These are phyloP conservation scores for Sclerotinia trifoliorum DNA, from an alignment of 2,329 filamentous ascomycete genomes.

Conservation along the genomic window DNA sequence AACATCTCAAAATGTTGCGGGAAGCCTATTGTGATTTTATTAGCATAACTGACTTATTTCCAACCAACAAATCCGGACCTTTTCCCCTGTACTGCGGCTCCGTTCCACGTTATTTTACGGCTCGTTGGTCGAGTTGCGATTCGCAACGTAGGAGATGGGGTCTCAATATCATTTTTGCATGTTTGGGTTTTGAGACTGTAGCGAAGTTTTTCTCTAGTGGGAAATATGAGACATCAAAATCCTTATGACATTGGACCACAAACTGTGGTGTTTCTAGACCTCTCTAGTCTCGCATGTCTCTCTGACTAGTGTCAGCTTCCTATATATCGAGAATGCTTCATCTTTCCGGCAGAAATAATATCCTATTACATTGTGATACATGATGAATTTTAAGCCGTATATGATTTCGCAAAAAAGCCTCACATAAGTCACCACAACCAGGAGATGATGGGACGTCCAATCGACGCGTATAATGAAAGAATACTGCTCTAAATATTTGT, in stretches of 20 bases:
- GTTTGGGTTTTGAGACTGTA: not conserved
- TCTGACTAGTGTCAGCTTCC: constrained; percentile 1
- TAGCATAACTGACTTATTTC: constrained; percentile 1
- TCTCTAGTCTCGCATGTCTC: not conserved
- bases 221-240: not conserved
- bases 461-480: not conserved
- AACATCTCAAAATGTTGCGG: not conserved
- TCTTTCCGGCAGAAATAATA: too few relatives aligned
- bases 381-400: not conserved
- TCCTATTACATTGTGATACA: not conserved
- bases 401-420: not conserved
- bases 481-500: not conserved
- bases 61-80: not conserved
- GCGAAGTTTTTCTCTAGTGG: not conserved
- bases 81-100: not conserved
- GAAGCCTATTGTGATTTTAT: constrained; percentile 1
- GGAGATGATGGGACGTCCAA: not conserved
- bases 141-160: not conserved
- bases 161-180: too few relatives aligned
- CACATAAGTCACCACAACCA: not conserved
- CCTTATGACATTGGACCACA: not conserved
- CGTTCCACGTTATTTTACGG: not conserved
- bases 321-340: not conserved
- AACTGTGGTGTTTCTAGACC: not conserved
- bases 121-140: not conserved